These are phyloP conservation scores for Fabrea salina DNA, from an alignment of 169 alveolate species.

Conservation along the genomic window DNA sequence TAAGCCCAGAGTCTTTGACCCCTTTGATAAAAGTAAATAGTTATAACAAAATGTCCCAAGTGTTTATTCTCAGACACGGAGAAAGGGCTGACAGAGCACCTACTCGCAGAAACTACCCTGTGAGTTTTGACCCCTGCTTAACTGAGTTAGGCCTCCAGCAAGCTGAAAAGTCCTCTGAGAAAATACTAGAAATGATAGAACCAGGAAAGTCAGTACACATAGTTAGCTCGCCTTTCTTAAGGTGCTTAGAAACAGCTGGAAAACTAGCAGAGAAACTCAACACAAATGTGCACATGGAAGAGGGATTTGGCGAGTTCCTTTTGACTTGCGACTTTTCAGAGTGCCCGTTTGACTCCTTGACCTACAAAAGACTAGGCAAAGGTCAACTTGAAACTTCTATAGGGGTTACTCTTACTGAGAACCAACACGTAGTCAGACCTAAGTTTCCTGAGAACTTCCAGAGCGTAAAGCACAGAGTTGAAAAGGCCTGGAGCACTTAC, in stretches of 20 bases:
- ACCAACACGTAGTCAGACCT: neutral
- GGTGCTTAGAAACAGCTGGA: constrained; percentile 26
- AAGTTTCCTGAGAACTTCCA: neutral
- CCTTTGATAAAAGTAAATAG: no score
- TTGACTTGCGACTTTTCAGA: neutral
- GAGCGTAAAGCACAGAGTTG: neutral
- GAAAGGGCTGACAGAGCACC: constrained; percentile 19
- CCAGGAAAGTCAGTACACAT: neutral
- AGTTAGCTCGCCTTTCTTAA: constrained; percentile 8
- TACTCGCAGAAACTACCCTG: neutral
- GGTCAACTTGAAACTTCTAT: neutral
- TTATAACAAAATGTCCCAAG: neutral
- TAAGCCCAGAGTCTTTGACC: no score
- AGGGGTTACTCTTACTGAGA: neutral
- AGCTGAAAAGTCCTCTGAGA: neutral
- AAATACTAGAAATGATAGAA: neutral
- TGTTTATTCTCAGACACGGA: constrained; percentile 17
- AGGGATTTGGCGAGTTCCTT: constrained; percentile 7
- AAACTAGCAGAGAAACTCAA: neutral
- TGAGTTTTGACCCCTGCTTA: neutral
- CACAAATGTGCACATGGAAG: constrained; percentile 19
- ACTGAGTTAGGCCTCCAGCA: constrained; percentile 6
- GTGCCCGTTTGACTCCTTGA: neutral
- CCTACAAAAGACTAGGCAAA: neutral
- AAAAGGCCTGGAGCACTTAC: neutral